Percentiles rank a stretch among this genome's conserved stretches.
Evolutionary conservation across 2,329 filamentous ascomycete species (phyloP).

Genomic region (Pseudogymnoascus verrucosus): DNA sequence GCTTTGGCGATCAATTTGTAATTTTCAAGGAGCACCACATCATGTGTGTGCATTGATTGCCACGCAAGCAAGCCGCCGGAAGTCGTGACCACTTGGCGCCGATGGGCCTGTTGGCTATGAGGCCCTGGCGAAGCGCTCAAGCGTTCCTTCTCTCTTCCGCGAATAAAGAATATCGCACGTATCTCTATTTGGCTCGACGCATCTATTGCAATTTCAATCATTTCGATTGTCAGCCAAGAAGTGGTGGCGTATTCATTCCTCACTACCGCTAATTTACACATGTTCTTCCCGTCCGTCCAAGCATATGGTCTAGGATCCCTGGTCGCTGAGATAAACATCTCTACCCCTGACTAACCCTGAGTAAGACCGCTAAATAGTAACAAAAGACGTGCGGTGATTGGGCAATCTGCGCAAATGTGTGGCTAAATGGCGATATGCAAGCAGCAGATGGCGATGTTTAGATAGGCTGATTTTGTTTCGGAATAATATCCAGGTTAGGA

Average conservation of each 20-base stretch:
- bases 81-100: not conserved
- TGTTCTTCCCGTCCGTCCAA: not conserved
- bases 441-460: not conserved
- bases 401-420: not conserved
- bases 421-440: not conserved
- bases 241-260: not conserved
- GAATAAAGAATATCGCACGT: not conserved
- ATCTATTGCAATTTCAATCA: constrained; percentile 7
- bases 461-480: not conserved
- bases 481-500: constrained; percentile 3
- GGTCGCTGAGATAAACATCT: not conserved
- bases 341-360: not conserved
- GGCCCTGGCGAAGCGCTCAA: not conserved
- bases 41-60: not conserved
- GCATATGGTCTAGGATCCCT: not conserved
- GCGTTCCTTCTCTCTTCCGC: not conserved
- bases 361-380: not conserved
- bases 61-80: not conserved
- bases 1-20: constrained; percentile 5
- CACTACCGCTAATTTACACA: not conserved
- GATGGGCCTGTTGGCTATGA: not conserved
- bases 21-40: not conserved
- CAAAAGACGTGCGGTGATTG: not conserved
- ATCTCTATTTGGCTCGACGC: not conserved
- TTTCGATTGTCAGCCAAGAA: not conserved